Evolutionary conservation across 2,329 filamentous ascomycete genomes (phyloP).

Genomic region (Sporothrix brunneoviolacea): DNA sequence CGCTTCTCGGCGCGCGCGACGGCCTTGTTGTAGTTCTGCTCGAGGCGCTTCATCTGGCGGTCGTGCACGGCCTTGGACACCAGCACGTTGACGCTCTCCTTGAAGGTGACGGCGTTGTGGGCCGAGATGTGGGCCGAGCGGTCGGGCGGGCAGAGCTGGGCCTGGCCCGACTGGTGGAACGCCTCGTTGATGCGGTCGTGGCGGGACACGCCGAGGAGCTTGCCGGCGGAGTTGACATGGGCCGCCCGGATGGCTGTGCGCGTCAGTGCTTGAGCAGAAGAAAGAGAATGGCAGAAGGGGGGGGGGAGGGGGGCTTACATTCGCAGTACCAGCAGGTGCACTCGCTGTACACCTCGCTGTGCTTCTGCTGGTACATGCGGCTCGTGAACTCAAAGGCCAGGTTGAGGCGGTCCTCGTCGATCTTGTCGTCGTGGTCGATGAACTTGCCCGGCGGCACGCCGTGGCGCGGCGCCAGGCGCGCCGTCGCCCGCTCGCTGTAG

Average conservation of each 20-base stretch:
- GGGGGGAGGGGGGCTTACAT: slow-evolving; percentile 27
- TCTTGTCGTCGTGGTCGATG: slow-evolving; percentile 79
- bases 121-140: slow-evolving; percentile 64
- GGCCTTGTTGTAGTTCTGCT: slow-evolving; percentile 52
- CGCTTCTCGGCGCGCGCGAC: slow-evolving; percentile 42
- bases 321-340: slow-evolving; percentile 86
- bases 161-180: slow-evolving; percentile 43
- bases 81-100: neutral
- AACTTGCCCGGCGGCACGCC: slow-evolving; percentile 38
- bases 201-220: slow-evolving; percentile 38
- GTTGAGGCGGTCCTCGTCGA: slow-evolving; percentile 60
- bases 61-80: slow-evolving; percentile 28
- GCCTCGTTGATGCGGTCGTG: slow-evolving; percentile 39
- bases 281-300: neutral
- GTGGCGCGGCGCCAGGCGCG: neutral
- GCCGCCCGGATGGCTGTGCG: slow-evolving; percentile 46
- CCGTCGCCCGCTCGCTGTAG: slow-evolving; percentile 42
- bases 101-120: slow-evolving; percentile 56
- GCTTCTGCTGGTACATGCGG: slow-evolving; percentile 60
- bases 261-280: too few species aligned
- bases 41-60: slow-evolving; percentile 31
- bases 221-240: slow-evolving; percentile 41
- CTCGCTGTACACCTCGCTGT: slow-evolving; percentile 62
- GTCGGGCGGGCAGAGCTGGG: slow-evolving; percentile 44
- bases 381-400: slow-evolving; percentile 66